Conservation (phyloP, 768 basidiomycete species). For the Podaxis sp. region DNA sequence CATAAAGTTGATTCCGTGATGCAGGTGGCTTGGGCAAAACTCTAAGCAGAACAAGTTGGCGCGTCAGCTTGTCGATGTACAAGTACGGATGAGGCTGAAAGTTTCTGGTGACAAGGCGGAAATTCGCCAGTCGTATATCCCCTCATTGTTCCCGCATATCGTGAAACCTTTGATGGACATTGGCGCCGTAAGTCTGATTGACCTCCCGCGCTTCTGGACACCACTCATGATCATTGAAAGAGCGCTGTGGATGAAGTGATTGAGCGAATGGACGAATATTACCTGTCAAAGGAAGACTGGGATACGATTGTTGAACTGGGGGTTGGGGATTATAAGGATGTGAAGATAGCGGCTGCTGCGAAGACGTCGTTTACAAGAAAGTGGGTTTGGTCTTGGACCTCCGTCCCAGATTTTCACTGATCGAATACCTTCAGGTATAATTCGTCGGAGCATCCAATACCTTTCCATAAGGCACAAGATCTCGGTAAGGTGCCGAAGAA, state of each 20-base stretch:
- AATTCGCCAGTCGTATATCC: constrained; percentile 89
- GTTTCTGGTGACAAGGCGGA: constrained; percentile 89
- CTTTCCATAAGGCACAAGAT: constrained; percentile 88
- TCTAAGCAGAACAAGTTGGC: constrained; percentile 85
- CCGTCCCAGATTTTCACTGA: neutral
- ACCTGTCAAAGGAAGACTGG: constrained; percentile 93
- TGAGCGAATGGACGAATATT: constrained; percentile 90
- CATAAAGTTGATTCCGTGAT: neutral
- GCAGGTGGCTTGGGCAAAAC: constrained; percentile 96
- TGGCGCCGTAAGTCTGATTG: constrained; percentile 60
- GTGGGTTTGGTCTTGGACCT: constrained; percentile 39
- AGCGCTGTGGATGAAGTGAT: constrained; percentile 82
- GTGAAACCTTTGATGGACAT: constrained; percentile 73
- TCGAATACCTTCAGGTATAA: constrained; percentile 68
- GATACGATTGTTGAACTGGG: constrained; percentile 94
- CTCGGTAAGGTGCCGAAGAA: constrained; percentile 81
- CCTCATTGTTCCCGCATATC: constrained; percentile 80
- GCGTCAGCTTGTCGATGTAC: constrained; percentile 84
- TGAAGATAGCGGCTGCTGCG: constrained; percentile 78
- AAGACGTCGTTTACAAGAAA: constrained; percentile 86
- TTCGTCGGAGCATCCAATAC: constrained; percentile 83
- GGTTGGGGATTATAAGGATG: constrained; percentile 76
- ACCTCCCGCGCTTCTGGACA: neutral
- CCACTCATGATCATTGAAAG: constrained; percentile 35
- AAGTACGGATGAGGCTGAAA: constrained; percentile 92